Evolutionary conservation across 805 yeast genomes (phyloP).

Genomic region (Candida broadrunensis): DNA sequence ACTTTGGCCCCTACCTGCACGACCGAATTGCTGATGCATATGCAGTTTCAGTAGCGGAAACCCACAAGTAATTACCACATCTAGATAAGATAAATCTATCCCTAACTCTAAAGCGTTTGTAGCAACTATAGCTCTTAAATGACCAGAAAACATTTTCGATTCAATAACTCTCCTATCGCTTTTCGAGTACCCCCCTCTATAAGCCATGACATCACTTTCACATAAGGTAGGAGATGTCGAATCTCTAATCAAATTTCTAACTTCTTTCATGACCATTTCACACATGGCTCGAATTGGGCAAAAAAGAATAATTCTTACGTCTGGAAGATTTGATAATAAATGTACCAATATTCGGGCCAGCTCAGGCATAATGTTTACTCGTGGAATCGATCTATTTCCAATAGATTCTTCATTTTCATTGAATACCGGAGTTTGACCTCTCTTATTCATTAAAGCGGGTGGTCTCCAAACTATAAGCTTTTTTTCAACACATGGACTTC

Average conservation of each 20-base stretch:
- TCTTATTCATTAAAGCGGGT: constrained; percentile 56
- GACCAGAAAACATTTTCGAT: constrained; percentile 84
- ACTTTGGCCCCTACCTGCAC: constrained; percentile 84
- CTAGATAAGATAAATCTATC: constrained; percentile 89
- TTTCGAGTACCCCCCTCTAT: constrained; percentile 92
- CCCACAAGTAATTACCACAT: constrained; percentile 89
- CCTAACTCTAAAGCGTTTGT: constrained; percentile 96
- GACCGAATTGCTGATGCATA: constrained; percentile 92
- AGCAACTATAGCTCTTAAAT: constrained; percentile 80
- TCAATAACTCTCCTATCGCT: constrained; percentile 86
- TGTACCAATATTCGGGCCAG: constrained; percentile 73
- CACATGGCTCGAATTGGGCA: constrained; percentile 85
- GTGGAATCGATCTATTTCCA: constrained; percentile 18
- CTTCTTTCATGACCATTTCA: constrained; percentile 83
- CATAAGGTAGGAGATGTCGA: constrained; percentile 43
- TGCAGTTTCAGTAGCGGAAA: constrained; percentile 86
- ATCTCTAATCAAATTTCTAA: constrained; percentile 50
- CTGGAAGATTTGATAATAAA: constrained; percentile 49
- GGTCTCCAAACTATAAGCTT: constrained; percentile 83
- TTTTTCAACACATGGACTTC: constrained; percentile 83
- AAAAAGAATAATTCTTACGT: constrained; percentile 82
- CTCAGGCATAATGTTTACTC: constrained; percentile 71
- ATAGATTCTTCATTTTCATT: neutral
- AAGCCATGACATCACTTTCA: constrained; percentile 74
- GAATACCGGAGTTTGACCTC: constrained; percentile 38